These are phyloP conservation scores for Mrakiaceae sp. DNA, from an alignment of 1,284 basidiomycete genomes.

Conservation along the genomic window DNA sequence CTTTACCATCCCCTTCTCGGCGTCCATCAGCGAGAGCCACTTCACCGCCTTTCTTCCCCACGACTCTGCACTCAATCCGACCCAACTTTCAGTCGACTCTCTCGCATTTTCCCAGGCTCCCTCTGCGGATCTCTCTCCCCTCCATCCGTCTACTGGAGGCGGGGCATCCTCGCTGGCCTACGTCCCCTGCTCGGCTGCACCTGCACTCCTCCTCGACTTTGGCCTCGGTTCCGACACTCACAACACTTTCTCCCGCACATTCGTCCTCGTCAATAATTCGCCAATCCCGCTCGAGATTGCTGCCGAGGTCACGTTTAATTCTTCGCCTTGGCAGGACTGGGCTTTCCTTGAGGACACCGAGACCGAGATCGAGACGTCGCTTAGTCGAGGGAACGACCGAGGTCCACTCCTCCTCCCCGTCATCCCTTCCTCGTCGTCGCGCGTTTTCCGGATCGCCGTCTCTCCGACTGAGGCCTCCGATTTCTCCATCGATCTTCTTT, in stretches of 20 bases:
- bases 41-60: constrained; percentile 26
- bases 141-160: neutral
- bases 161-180: neutral
- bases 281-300: constrained; percentile 3
- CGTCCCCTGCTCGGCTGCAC: neutral
- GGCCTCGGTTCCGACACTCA: neutral
- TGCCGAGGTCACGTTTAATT: constrained; percentile 3
- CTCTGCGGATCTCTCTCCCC: neutral
- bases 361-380: neutral
- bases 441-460: constrained; percentile 1
- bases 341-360: neutral
- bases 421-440: neutral
- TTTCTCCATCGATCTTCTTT: constrained; percentile 31
- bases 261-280: neutral
- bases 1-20: constrained; percentile 30
- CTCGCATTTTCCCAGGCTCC: neutral
- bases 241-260: neutral
- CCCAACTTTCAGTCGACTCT: neutral
- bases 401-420: neutral
- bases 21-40: constrained; percentile 31
- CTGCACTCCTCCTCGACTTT: neutral
- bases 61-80: neutral
- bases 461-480: constrained; percentile 17
- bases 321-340: constrained; percentile 6
- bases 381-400: neutral